These are phyloP conservation scores for Hyaloscypha variabilis DNA, from an alignment of 495 filamentous ascomycete genomes.

Conservation along the genomic window DNA sequence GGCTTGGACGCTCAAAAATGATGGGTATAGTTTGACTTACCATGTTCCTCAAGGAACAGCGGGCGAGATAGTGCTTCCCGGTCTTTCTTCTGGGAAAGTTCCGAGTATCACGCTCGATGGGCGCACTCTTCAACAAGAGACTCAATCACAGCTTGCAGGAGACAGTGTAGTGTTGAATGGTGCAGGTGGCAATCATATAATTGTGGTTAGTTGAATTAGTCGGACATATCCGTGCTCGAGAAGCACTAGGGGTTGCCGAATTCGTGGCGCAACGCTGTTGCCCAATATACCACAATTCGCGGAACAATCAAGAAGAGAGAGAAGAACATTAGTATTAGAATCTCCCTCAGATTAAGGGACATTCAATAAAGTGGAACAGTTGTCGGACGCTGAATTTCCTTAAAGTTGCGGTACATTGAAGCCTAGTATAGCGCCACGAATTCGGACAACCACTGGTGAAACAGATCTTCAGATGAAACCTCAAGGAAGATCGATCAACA, in stretches of 20 bases:
- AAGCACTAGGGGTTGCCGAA: background rate
- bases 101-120: constrained; percentile 35
- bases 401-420: no score
- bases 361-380: no score
- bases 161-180: constrained; percentile 12
- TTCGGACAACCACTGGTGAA: background rate
- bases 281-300: background rate
- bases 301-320: no score
- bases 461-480: background rate
- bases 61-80: constrained; percentile 32
- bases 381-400: no score
- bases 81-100: constrained; percentile 21
- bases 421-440: no score
- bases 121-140: constrained; percentile 7
- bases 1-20: constrained; percentile 28
- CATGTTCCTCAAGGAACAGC: constrained; percentile 35
- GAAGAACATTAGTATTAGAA: no score
- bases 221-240: background rate
- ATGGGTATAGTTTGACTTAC: constrained; percentile 30
- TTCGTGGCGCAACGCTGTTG: background rate
- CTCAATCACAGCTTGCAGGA: constrained; percentile 13
- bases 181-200: constrained; percentile 23
- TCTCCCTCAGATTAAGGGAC: no score
- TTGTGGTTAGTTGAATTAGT: constrained; percentile 20
- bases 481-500: background rate